phyloP scores from a whole-genome alignment of 495 filamentous ascomycete species.

The Penicillium canescens region DNA sequence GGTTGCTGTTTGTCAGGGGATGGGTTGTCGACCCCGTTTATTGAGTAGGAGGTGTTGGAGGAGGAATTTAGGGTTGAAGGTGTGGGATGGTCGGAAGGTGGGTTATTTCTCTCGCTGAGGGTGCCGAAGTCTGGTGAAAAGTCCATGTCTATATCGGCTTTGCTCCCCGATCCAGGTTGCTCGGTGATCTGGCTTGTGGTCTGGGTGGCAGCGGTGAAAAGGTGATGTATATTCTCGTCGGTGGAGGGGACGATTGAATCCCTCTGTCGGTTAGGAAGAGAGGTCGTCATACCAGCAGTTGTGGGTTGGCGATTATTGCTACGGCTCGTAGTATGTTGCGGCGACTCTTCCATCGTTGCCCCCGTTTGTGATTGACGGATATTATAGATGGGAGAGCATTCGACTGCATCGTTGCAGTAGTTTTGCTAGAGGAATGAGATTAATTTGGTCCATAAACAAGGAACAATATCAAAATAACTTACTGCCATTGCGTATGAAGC shows the following conservation, averaged over 20 bases:
- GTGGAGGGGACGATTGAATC: constrained; percentile 7
- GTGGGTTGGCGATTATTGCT: not conserved
- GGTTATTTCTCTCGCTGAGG: constrained; percentile 26
- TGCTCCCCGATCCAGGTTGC: constrained; percentile 6
- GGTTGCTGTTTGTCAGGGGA: constrained; percentile 23
- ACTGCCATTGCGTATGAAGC: constrained; percentile 14
- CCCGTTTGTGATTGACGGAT: constrained; percentile 11
- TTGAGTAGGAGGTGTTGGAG: constrained; percentile 35
- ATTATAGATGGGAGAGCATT: constrained; percentile 14
- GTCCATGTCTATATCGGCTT: constrained; percentile 33
- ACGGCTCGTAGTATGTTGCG: constrained; percentile 6
- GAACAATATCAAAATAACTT: not conserved
- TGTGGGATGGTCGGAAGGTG: constrained; percentile 36
- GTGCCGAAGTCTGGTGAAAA: constrained; percentile 28
- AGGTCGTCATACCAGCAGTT: constrained; percentile 11
- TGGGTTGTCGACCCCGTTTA: constrained; percentile 24
- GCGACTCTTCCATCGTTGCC: not conserved
- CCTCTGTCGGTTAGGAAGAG: constrained; percentile 31
- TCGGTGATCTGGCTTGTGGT: constrained; percentile 2
- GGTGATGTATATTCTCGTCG: constrained; percentile 2
- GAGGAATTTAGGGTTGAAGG: constrained; percentile 39
- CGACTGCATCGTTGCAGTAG: constrained; percentile 7
- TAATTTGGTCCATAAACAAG: not conserved
- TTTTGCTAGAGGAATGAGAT: constrained; percentile 9
- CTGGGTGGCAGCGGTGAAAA: constrained; percentile 8